phyloP scores from a whole-genome alignment of 2,329 filamentous ascomycete species.

The Colletotrichum orbiculare region DNA sequence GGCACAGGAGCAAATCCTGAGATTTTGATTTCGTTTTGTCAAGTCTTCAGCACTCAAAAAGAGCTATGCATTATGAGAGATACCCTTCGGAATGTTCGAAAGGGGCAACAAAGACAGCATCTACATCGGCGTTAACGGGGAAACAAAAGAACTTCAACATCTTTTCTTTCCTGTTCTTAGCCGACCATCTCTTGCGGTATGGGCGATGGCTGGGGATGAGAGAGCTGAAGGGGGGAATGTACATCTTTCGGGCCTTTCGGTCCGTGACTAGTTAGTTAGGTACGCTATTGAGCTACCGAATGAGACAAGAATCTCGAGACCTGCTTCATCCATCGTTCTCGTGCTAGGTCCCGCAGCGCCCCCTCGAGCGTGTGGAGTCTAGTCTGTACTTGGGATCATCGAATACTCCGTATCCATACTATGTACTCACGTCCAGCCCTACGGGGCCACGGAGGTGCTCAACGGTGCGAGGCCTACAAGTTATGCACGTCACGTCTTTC shows the following conservation, averaged over 20 bases:
- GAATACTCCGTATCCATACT: no score
- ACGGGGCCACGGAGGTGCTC: no score
- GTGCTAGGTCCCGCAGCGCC: no score
- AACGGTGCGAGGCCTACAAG: no score
- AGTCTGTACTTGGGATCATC: no score
- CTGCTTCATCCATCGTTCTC: fast-evolving
- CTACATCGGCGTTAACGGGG: slow-evolving; percentile 52
- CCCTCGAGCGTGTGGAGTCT: no score
- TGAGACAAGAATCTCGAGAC: slow-evolving; percentile 24
- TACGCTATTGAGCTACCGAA: not conserved
- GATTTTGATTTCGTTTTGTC: slow-evolving; percentile 10
- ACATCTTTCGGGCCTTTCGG: not conserved
- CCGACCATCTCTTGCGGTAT: slow-evolving; percentile 42
- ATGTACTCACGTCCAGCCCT: no score
- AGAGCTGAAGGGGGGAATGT: slow-evolving; percentile 12
- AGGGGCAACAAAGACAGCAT: slow-evolving; percentile 38
- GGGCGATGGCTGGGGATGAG: slow-evolving; percentile 18
- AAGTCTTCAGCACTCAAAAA: slow-evolving; percentile 17
- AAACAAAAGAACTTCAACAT: slow-evolving; percentile 62
- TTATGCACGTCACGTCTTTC: no score
- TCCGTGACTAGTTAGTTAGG: slow-evolving; percentile 11
- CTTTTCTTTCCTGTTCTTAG: slow-evolving; percentile 56
- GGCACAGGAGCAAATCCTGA: slow-evolving; percentile 41
- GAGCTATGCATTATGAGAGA: slow-evolving; percentile 52
- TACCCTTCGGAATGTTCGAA: slow-evolving; percentile 45